These are phyloP conservation scores for Nicotiana noctiflora DNA, from an alignment of 257 asterid genomes.

Conservation along the genomic window DNA sequence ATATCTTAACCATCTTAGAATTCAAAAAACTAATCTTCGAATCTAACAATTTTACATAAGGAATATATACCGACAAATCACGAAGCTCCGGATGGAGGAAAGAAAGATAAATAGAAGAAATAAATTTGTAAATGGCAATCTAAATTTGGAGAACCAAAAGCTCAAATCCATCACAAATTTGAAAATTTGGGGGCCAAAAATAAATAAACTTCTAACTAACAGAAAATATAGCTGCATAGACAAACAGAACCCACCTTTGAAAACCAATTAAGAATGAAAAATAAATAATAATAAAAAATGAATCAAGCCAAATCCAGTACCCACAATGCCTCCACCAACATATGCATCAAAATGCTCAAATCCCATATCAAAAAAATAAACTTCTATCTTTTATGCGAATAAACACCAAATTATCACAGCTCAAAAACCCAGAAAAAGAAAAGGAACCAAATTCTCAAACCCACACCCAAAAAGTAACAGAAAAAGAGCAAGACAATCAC, in stretches of 20 bases:
- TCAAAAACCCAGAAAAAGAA: background rate
- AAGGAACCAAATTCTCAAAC: background rate
- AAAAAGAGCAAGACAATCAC: background rate
- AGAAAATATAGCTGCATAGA: background rate
- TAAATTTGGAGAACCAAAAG: background rate
- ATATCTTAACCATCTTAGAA: background rate
- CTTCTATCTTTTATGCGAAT: background rate
- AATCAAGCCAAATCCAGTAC: background rate
- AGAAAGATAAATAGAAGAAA: background rate
- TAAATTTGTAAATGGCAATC: background rate
- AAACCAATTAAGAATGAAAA: background rate
- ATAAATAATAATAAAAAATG: background rate
- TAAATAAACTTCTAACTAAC: background rate
- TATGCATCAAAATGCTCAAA: constrained; percentile 4
- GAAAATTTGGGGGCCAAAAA: background rate
- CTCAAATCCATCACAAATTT: background rate
- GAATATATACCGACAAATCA: background rate
- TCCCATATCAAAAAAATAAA: background rate
- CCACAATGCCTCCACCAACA: background rate
- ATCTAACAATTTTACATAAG: background rate
- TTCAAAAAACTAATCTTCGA: background rate
- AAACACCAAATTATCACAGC: background rate
- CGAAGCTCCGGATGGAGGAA: background rate
- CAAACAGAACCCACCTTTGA: background rate
- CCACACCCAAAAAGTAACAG: background rate